A percentile compares a stretch with the other conserved stretches of the same genome.
phyloP scores from a whole-genome alignment of 768 basidiomycete genomes.

The Mycena metata region DNA sequence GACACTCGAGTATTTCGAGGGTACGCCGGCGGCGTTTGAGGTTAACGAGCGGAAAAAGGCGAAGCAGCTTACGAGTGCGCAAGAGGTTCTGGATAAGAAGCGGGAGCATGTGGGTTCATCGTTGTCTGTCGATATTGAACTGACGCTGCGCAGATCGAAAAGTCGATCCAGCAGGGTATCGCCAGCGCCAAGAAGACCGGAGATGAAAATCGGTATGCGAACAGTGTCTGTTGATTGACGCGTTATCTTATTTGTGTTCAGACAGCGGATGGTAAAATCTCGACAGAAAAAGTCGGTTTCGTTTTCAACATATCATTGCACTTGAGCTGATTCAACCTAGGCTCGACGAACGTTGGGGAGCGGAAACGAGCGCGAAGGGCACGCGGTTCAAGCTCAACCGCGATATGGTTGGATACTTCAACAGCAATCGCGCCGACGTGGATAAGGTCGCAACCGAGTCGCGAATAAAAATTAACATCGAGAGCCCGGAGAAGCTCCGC shows the following conservation, averaged over 20 bases:
- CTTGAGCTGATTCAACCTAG: constrained; percentile 38
- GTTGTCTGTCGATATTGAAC: background rate
- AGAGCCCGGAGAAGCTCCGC: constrained; percentile 46
- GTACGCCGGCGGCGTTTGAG: constrained; percentile 67
- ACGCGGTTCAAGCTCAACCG: constrained; percentile 70
- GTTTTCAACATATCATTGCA: constrained; percentile 39
- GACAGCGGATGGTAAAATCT: constrained; percentile 62
- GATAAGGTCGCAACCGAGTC: constrained; percentile 54
- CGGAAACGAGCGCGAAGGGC: constrained; percentile 55
- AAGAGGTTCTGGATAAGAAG: constrained; percentile 61
- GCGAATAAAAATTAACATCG: constrained; percentile 51
- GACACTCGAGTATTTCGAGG: constrained; percentile 67
- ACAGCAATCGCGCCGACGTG: constrained; percentile 54
- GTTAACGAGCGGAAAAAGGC: constrained; percentile 59
- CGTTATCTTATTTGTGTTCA: constrained; percentile 39
- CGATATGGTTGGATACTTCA: constrained; percentile 59
- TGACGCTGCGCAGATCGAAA: constrained; percentile 56
- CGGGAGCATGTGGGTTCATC: constrained; percentile 45
- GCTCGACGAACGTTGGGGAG: constrained; percentile 55
- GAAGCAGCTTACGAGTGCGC: constrained; percentile 58
- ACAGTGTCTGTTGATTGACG: background rate
- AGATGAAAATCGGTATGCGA: constrained; percentile 66
- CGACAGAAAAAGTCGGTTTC: constrained; percentile 69
- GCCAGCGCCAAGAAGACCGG: constrained; percentile 68
- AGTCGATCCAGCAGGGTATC: constrained; percentile 66